Evolutionary conservation across 345 rosid genomes (phyloP).

Genomic region (Populus alba): DNA sequence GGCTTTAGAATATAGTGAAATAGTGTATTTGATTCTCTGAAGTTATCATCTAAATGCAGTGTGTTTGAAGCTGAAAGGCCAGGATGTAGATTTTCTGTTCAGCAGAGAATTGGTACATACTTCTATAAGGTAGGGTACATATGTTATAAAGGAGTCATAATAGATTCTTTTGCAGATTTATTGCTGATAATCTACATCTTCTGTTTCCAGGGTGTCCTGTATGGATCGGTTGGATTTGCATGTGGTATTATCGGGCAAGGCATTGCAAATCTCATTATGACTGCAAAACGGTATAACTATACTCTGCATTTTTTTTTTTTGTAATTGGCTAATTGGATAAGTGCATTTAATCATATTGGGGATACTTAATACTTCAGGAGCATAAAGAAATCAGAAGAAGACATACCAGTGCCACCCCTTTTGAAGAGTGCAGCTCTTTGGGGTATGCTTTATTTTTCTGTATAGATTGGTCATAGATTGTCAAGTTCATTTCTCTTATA

Average conservation of each 20-base stretch:
- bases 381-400: conserved; percentile 77
- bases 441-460: conserved; percentile 46
- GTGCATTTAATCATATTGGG: neutral
- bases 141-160: too few relatives aligned
- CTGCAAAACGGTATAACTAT: conserved; percentile 66
- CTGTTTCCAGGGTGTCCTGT: conserved; percentile 66
- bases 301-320: too few relatives aligned
- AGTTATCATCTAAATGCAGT: neutral
- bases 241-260: conserved; percentile 96
- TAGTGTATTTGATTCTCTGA: neutral
- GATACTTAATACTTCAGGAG: conserved; percentile 36
- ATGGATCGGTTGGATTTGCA: conserved; percentile 85
- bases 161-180: too few relatives aligned
- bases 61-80: conserved; percentile 27
- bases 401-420: conserved; percentile 84
- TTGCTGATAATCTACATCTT: neutral
- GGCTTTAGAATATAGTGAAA: neutral
- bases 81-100: conserved; percentile 13
- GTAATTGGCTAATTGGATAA: too few relatives aligned
- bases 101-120: conserved; percentile 15
- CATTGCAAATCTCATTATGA: conserved; percentile 88
- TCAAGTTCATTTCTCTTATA: neutral
- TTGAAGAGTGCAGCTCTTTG: conserved; percentile 89
- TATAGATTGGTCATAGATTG: neutral
- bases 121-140: conserved; percentile 16